Evolutionary conservation across 306 rosid species (phyloP), one percentile per base, ranked within the genome.

Genomic region (Vigna reflexopilosa): DNA sequence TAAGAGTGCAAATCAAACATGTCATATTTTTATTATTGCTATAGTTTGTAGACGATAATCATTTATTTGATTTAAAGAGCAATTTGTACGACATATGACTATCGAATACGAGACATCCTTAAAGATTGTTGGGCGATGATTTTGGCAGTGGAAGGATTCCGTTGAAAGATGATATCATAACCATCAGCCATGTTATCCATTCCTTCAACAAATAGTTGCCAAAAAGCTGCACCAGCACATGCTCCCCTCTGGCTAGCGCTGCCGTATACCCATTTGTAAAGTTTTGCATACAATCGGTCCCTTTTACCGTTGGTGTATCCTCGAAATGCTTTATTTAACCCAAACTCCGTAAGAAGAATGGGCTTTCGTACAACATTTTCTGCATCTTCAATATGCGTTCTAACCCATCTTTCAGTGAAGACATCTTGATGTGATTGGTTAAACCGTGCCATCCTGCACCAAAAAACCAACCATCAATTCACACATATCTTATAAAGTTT

Each of bases 171-270:
- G 47, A 82, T 70, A 42, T 65, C 82, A 26, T 78, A 78, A 2
- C 80, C 88, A 65, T 85, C 86, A 6, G 51, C 3, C 0, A 26
- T 38, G 8, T 16, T 47, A 9, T 75, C 70, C 57, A 78, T 26
- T 56, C 80, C 86, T 78, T 56, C 79, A 34, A 51, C 56, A 69
- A 78, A 10, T 1, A 81, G 12, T 20, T 81, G 88, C 88, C 85
- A 81, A 8, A 85, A 85, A 73, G 78, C 59, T 26, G 79, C 76
- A 34, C 85, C 83, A 0, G 13, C 62, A 49, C 77, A 81, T 15
- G 81, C 5, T 1, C 83, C 83, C 1, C 73, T 56, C 4, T 28
- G 51, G 3, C 64, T 64, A 2, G 72, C 36, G 2, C 72, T 76
- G 2, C 1, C 9, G 13, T 64, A 76, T 38, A 64, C 32, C 1